Base-by-base conservation (phyloP, 768 basidiomycete genomes). In the Punctularia strigosozonata region DNA sequence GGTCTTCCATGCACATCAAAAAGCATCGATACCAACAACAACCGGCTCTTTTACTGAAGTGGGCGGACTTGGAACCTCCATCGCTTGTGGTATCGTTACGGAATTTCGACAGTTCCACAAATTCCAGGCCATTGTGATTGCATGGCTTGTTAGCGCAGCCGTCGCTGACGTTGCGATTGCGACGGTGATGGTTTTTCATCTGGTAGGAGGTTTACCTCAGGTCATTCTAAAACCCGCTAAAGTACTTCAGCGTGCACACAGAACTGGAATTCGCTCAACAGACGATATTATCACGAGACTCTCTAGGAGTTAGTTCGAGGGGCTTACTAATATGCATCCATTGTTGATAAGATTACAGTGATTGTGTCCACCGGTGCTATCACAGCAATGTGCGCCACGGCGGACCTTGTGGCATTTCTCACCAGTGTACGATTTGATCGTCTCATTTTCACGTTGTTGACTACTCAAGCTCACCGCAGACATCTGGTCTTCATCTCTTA, bases 91-190 rank as follows among this genome's bases (percentile, higher is more conserved):
- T 13, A 44, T 55, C 15, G 48, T 58, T 5, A 50, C 52, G 1
- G 43, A 43, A 6, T 63, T 56, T 36, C 39, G 42, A 1, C 36
- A 58, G 25, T 52, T 63, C 36, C 46, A 53, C 20, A 51, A 40
- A 31, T 62, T 63, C 21, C 45, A 59, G 37, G 41, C 46, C 10
- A 39, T 59, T 30, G 56, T 53, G 31, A 55, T 57, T 24, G 25
- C 56, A 6, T 75, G 73, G 72, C 62, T 75, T 22, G 46, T 61
- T 14, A 49, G 64, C 0, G 61, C 69, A 10, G 65, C 64, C 4
- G 51, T 61, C 8, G 62, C 64, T 8, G 75, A 75, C 47, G 45
- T 66, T 6, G 44, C 71, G 7, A 75, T 76, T 36, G 66, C 74
- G 1, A 39, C 50, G 0, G 44, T 60, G 1, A 57, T 75, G 5